phyloP scores from a whole-genome alignment of 495 filamentous ascomycete genomes.

The Podospora comata region DNA sequence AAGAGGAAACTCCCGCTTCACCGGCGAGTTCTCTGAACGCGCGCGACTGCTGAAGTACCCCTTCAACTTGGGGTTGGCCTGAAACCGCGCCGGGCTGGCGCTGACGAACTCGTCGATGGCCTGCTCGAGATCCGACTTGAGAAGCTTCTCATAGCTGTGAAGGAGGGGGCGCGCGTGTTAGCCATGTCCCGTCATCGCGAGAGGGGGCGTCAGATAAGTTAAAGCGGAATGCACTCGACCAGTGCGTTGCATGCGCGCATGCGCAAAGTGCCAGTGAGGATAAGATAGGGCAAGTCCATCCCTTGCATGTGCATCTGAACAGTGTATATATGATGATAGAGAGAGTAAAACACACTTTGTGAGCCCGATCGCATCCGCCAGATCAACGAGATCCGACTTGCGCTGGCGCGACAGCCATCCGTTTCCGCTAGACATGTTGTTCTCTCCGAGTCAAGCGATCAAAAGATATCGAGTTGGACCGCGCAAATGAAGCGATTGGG shows the following conservation, averaged over 20 bases:
- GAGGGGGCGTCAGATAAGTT: background rate
- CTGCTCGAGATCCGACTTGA: constrained; percentile 78
- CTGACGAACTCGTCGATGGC: constrained; percentile 73
- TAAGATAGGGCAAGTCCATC: background rate
- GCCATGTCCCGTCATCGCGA: background rate
- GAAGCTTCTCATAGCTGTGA: constrained; percentile 63
- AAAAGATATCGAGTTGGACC: constrained; percentile 17
- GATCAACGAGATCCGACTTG: constrained; percentile 74
- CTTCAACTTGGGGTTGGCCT: constrained; percentile 59
- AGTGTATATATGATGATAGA: background rate
- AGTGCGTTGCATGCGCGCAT: constrained; percentile 1
- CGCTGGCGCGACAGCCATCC: constrained; percentile 80
- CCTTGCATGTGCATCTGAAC: background rate
- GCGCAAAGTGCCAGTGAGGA: constrained; percentile 9
- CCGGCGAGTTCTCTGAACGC: constrained; percentile 60
- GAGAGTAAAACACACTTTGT: constrained; percentile 57
- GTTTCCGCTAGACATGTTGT: constrained; percentile 42
- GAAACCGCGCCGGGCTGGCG: constrained; percentile 58
- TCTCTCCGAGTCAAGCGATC: background rate
- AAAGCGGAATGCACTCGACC: constrained; percentile 3
- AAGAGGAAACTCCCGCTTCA: constrained; percentile 60
- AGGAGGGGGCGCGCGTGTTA: constrained; percentile 2
- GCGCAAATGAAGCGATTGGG: constrained; percentile 34
- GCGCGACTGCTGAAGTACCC: constrained; percentile 72
- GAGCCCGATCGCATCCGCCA: constrained; percentile 70